Evolutionary conservation across 2,329 filamentous ascomycete genomes (phyloP).

Genomic region (Fusarium falciforme): DNA sequence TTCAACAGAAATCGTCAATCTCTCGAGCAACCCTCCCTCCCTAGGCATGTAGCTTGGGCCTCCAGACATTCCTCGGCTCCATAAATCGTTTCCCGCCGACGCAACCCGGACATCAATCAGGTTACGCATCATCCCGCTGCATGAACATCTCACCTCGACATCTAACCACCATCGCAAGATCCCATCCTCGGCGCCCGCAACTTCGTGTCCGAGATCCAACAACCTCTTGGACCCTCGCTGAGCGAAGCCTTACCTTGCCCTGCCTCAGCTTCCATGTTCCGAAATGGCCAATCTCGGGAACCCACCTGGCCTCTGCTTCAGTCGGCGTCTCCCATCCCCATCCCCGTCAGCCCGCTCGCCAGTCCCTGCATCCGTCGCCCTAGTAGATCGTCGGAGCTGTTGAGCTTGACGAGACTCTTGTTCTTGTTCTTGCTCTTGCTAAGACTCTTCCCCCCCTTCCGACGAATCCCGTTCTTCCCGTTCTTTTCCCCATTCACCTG

Average conservation of each 20-base stretch:
- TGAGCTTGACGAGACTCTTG: constrained; percentile 63
- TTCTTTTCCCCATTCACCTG: constrained; percentile 42
- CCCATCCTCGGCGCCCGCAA: constrained; percentile 14
- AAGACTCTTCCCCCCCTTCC: constrained; percentile 43
- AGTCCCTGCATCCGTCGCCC: constrained; percentile 69
- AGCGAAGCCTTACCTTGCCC: neutral
- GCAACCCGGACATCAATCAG: constrained; percentile 29
- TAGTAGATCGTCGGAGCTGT: constrained; percentile 68
- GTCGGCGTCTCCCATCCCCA: constrained; percentile 59
- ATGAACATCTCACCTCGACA: constrained; percentile 26
- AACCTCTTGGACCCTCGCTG: neutral
- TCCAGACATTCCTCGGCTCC: neutral
- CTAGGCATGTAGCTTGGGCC: neutral
- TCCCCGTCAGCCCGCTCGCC: constrained; percentile 63
- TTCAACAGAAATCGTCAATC: neutral
- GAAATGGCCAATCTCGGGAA: constrained; percentile 6
- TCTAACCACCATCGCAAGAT: constrained; percentile 10
- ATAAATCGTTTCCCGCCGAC: constrained; percentile 7
- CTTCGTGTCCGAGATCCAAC: constrained; percentile 28
- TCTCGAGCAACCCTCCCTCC: neutral
- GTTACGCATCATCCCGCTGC: constrained; percentile 12
- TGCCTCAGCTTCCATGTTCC: neutral
- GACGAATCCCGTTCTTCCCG: constrained; percentile 37
- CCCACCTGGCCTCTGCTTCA: constrained; percentile 19
- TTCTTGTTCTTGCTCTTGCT: constrained; percentile 57